Evolutionary conservation across 768 basidiomycete genomes (phyloP), one percentile per base, ranked within the genome.

Genomic region (Artomyces pyxidatus): DNA sequence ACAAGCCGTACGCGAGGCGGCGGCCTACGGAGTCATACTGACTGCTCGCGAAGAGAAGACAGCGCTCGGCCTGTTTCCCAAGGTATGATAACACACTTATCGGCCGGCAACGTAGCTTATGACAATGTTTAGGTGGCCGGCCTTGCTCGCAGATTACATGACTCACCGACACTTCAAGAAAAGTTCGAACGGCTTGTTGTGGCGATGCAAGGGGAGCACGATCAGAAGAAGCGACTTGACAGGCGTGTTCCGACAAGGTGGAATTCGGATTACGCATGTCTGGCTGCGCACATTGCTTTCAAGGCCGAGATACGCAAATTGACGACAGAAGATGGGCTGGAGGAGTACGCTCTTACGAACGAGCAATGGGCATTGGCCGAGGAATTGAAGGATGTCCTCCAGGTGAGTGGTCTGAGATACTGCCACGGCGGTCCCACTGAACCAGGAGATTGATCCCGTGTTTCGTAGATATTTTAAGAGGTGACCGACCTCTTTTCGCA

Each of bases 201-300:
- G 19, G 32, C 44, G 16, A 49, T 61, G 42, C 28, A 41, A 30
- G 46, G 54, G 4, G 45, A 44, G 7, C 12, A 50, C 1, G 51
- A 42, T 10, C 45, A 57, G 16, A 49, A 61, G 48, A 28, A 22
- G 3, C 38, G 55, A 3, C 61, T 68, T 25, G 49, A 48, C 41
- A 46, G 58, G 7, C 58, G 55, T 17, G 60, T 65, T 42, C 59
- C 65, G 21, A 67, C 66, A 3, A 46, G 60, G 2, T 68, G 67
- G 65, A 64, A 66, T 47, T 59, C 62, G 14, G 63, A 68, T 37
- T 47, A 63, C 17, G 58, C 38, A 0, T 67, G 63, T 45, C 52
- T 68, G 4, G 23, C 28, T 4, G 50, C 63, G 10, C 64, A 66
- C 49, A 32, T 64, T 8, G 45, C 58, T 29, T 64, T 67, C 37